A percentile compares a stretch with the other conserved stretches of the same genome.
Conservation (phyloP, 208 protist species). For the Trypanosoma conorhini region DNA sequence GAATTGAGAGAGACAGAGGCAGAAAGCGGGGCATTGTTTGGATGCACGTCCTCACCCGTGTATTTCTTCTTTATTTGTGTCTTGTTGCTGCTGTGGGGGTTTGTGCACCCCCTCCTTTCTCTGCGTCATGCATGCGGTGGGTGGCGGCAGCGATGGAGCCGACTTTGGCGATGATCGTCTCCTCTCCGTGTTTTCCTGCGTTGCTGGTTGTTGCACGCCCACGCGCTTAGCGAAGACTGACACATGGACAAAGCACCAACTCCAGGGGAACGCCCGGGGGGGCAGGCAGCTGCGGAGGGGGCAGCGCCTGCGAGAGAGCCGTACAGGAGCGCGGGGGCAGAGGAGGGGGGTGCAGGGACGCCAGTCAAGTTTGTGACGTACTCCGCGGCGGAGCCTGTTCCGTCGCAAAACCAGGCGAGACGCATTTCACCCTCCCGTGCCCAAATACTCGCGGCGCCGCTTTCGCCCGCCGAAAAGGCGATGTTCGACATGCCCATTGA, state of each 20-base stretch:
- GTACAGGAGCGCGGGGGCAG: not conserved
- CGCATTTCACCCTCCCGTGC: slow-evolving; percentile 10
- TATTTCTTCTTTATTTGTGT: too few relatives aligned
- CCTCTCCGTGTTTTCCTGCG: not conserved
- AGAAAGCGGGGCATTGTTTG: too few relatives aligned
- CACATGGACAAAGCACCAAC: not conserved
- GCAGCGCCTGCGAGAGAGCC: not conserved
- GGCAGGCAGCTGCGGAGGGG: not conserved
- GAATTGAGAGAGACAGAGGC: too few relatives aligned
- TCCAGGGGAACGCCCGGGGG: not conserved
- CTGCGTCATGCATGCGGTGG: too few relatives aligned
- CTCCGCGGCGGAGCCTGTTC: not conserved
- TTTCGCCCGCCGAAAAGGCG: slow-evolving; percentile 31
- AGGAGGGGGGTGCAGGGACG: not conserved
- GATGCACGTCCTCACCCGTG: too few relatives aligned
- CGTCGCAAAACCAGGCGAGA: not conserved
- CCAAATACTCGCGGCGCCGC: slow-evolving; percentile 19
- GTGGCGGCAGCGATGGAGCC: too few relatives aligned
- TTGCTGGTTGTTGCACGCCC: not conserved
- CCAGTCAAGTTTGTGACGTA: slow-evolving; percentile 25
- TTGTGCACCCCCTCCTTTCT: too few relatives aligned
- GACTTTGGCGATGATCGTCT: not conserved
- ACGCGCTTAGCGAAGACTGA: not conserved
- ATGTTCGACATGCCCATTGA: slow-evolving; percentile 41
- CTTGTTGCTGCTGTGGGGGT: too few relatives aligned